Evolutionary conservation across 768 basidiomycete genomes (phyloP).

Genomic region (Termitomyces sp.): DNA sequence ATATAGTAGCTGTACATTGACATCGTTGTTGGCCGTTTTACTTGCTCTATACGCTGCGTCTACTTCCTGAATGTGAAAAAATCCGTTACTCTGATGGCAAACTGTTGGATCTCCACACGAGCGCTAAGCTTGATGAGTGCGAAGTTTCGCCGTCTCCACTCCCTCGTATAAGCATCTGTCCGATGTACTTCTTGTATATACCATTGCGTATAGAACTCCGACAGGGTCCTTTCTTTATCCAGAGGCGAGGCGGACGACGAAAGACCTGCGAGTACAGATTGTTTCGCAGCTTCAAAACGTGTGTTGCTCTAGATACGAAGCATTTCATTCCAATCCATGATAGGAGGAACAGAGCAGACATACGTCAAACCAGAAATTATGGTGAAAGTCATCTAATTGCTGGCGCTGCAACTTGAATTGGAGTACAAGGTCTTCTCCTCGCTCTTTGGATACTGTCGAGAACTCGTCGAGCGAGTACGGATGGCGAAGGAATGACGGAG

Average conservation of each 20-base stretch:
- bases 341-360: constrained; percentile 21
- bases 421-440: constrained; percentile 45
- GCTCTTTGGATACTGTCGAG: constrained; percentile 23
- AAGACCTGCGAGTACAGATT: constrained; percentile 48
- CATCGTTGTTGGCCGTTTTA: not conserved
- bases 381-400: constrained; percentile 69
- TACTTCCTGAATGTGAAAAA: constrained; percentile 18
- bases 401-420: constrained; percentile 69
- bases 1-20: not conserved
- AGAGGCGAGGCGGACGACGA: constrained; percentile 42
- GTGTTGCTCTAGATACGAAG: constrained; percentile 56
- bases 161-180: constrained; percentile 53
- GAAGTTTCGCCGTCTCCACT: constrained; percentile 63
- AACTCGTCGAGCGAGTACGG: constrained; percentile 83
- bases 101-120: constrained; percentile 45
- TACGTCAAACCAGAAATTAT: constrained; percentile 79
- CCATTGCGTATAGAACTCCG: constrained; percentile 73
- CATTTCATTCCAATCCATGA: not conserved
- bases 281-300: constrained; percentile 71
- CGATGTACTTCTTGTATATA: constrained; percentile 57
- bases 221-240: constrained; percentile 63
- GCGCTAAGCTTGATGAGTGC: constrained; percentile 51
- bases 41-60: not conserved
- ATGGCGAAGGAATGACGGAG: constrained; percentile 38
- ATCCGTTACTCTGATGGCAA: constrained; percentile 26